Evolutionary conservation across 805 yeast species (phyloP).

Genomic region (Kuraishia floccosa): DNA sequence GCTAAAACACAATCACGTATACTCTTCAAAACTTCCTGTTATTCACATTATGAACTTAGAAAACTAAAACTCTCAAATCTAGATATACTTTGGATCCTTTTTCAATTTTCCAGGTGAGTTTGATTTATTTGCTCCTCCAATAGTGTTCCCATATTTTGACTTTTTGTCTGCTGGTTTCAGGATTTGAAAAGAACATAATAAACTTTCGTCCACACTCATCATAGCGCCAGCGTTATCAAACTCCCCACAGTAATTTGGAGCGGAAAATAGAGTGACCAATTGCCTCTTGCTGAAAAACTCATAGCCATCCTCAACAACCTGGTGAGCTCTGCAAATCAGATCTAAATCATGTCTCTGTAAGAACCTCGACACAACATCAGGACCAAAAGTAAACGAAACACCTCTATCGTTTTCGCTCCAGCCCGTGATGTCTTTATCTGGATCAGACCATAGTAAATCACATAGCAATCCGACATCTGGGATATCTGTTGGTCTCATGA

Average conservation of each 20-base stretch:
- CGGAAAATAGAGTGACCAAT: conserved; percentile 88
- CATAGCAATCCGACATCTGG: conserved; percentile 96
- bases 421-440: conserved; percentile 95
- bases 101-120: neutral
- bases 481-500: conserved; percentile 98
- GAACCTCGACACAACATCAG: conserved; percentile 94
- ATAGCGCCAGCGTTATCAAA: conserved; percentile 99
- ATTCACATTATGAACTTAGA: too few species aligned
- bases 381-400: conserved; percentile 99
- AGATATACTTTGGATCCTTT: conserved; percentile 1
- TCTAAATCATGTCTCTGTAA: conserved; percentile 97
- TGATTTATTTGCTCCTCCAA: conserved; percentile 2
- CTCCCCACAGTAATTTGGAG: conserved; percentile 98
- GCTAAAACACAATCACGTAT: too few species aligned
- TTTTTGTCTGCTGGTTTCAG: conserved; percentile 97
- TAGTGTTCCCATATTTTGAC: conserved; percentile 37
- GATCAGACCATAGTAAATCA: conserved; percentile 97
- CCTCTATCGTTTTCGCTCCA: conserved; percentile 99
- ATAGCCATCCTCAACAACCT: conserved; percentile 98
- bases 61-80: neutral
- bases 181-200: conserved; percentile 92
- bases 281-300: conserved; percentile 95
- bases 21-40: too few species aligned
- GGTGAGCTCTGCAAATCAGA: conserved; percentile 96
- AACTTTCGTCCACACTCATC: conserved; percentile 97